phyloP scores from a whole-genome alignment of 352 stramenopile genomes.

The Globisporangium takayamanum region DNA sequence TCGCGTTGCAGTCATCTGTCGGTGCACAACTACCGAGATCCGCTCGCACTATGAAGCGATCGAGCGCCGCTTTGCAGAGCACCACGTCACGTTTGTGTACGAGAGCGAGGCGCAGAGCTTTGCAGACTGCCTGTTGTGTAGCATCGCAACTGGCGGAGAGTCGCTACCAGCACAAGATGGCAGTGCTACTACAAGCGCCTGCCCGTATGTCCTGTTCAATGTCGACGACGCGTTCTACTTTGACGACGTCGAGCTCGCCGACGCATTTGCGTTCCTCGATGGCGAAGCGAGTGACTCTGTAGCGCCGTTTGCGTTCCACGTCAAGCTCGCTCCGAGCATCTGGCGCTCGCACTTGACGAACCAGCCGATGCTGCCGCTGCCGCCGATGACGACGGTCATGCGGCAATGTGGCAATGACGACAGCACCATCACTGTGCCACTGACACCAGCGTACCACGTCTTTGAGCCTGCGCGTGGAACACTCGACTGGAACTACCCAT shows the following conservation, averaged over 20 bases:
- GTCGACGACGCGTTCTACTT: constrained; percentile 64
- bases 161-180: not conserved
- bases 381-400: constrained; percentile 18
- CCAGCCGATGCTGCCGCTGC: constrained; percentile 41
- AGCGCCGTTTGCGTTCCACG: constrained; percentile 56
- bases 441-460: constrained; percentile 19
- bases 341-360: constrained; percentile 63
- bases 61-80: constrained; percentile 15
- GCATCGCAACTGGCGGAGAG: constrained; percentile 13
- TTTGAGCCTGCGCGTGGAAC: constrained; percentile 41
- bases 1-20: constrained; percentile 26
- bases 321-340: constrained; percentile 74
- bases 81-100: constrained; percentile 29
- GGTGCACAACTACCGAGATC: constrained; percentile 27
- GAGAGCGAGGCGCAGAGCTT: constrained; percentile 25
- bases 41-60: constrained; percentile 27
- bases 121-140: constrained; percentile 23
- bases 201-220: constrained; percentile 35
- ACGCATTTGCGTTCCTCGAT: constrained; percentile 18
- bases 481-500: constrained; percentile 82
- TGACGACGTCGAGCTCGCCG: constrained; percentile 34
- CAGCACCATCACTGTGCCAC: not conserved
- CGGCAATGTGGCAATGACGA: not conserved
- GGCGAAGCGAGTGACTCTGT: not conserved
- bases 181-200: not conserved